Evolutionary conservation across 768 basidiomycete genomes (phyloP), one percentile per base, ranked within the genome.

Genomic region (Mycena galopus): DNA sequence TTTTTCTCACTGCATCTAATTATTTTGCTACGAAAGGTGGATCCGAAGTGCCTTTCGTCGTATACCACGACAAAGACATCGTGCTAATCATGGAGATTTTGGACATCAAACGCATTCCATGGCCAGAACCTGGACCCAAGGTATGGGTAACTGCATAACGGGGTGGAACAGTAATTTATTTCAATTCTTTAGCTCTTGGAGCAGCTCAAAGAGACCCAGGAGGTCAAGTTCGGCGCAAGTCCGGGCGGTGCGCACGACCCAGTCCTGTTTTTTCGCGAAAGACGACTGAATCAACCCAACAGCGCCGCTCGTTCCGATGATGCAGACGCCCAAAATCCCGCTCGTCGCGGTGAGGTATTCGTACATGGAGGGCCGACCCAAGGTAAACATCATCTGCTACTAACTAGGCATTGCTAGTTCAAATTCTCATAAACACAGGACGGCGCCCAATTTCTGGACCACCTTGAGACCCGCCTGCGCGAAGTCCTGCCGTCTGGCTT

Each of bases 281-380:
- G 11, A 12, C 17, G n/a, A 33, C 29, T 65, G 29, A 58, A 44
- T n/a, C 33, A 1, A 25, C 35, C 17, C 50, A 8, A n/a, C 55
- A 77, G 76, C 63, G 23, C 76, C 76, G 16, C 60, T 77, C 14
- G 74, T 75, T 2, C 74, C 76, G 3, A 77, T 77, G 76, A 61
- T 77, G 62, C 64, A 73, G 37, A 77, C 76, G 3, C 76, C 76
- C 1, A 75, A 73, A 56, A 57, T 75, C 14, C 76, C 76, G 1
- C 69, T 77, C 16, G 65, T 77, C 16, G 42, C 68, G 1, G 72
- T 77, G 17, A 56, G 76, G 17, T 77, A 77, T 56, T 66, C 69
- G 27, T 77, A 77, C 39, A 67, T 73, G 69, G 74, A 77, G 56
- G 75, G 76, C 5, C 63, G 74, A 10, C 74, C 76, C 42, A 33